These are phyloP conservation scores for Spathaspora sp. DNA, from an alignment of 1,139 yeast species.

Conservation along the genomic window DNA sequence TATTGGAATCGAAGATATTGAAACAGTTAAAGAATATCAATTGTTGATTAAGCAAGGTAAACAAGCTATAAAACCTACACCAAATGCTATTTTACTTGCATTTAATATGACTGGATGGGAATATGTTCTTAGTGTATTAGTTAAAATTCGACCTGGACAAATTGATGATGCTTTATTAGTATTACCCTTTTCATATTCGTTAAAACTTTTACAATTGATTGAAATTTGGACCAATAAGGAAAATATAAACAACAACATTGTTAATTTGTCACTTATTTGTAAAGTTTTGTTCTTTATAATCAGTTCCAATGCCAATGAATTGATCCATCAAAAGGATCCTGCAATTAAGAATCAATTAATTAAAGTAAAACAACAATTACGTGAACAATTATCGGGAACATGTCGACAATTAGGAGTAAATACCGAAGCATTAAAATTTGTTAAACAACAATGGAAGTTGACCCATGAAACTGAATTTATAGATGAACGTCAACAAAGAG, in stretches of 20 bases:
- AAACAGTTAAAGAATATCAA: constrained; percentile 51
- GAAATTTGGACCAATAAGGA: constrained; percentile 67
- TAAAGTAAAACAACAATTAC: constrained; percentile 56
- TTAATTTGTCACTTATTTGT: constrained; percentile 63
- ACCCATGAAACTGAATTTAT: constrained; percentile 72
- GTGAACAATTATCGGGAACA: constrained; percentile 52
- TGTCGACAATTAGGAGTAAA: constrained; percentile 78
- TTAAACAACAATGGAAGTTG: constrained; percentile 77
- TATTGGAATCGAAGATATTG: constrained; percentile 71
- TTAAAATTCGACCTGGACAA: constrained; percentile 76
- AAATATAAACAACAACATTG: constrained; percentile 41
- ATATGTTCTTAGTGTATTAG: constrained; percentile 71
- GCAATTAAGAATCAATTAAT: constrained; percentile 57
- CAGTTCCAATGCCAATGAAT: constrained; percentile 72
- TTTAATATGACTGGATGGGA: constrained; percentile 70
- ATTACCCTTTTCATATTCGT: constrained; percentile 82
- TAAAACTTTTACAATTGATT: constrained; percentile 68
- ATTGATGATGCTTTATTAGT: constrained; percentile 90
- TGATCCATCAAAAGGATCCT: constrained; percentile 64
- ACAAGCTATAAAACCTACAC: constrained; percentile 58
- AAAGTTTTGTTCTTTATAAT: constrained; percentile 73
- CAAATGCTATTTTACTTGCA: constrained; percentile 71
- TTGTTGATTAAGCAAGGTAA: constrained; percentile 34
- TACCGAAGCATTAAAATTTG: constrained; percentile 74
- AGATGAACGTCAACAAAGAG: constrained; percentile 64